Evolutionary conservation across 1,284 basidiomycete genomes (phyloP).

Genomic region (Exobasidium rhododendri): DNA sequence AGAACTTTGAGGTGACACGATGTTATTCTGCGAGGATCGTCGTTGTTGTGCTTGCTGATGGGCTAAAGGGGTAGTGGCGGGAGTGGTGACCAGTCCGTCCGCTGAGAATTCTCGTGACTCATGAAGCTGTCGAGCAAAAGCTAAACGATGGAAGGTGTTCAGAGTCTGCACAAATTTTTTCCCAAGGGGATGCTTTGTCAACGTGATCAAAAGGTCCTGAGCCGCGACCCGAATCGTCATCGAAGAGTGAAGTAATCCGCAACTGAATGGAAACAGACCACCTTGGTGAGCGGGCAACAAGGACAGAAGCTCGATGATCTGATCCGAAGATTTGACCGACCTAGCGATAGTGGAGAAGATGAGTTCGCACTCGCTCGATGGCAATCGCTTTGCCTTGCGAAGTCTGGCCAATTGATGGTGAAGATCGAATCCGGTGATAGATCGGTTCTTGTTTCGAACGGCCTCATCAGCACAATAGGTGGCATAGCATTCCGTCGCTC

Average conservation of each 20-base stretch:
- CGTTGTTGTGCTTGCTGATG: background rate
- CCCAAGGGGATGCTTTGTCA: constrained; percentile 61
- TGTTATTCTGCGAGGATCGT: too few relatives aligned
- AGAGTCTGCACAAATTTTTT: constrained; percentile 75
- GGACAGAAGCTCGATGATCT: constrained; percentile 76
- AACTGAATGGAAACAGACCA: constrained; percentile 78
- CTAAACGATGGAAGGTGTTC: constrained; percentile 87
- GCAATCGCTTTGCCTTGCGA: constrained; percentile 64
- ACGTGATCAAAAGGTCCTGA: constrained; percentile 60
- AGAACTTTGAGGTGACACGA: too few relatives aligned
- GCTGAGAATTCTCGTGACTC: constrained; percentile 42
- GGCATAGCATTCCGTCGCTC: constrained; percentile 67
- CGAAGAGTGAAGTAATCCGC: constrained; percentile 83
- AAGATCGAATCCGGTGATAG: constrained; percentile 68
- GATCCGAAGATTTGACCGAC: constrained; percentile 64
- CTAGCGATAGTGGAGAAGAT: constrained; percentile 70
- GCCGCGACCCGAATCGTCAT: constrained; percentile 71
- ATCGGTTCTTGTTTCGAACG: constrained; percentile 61
- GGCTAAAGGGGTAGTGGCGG: background rate
- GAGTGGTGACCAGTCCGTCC: background rate
- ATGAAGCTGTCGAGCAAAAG: constrained; percentile 56
- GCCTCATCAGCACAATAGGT: constrained; percentile 56
- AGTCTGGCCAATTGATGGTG: constrained; percentile 70
- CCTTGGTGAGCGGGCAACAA: constrained; percentile 73
- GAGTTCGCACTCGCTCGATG: constrained; percentile 66